A percentile compares a stretch with the other conserved stretches of the same genome.
Evolutionary conservation across 805 yeast species (phyloP).

Genomic region (Candida chilensis): DNA sequence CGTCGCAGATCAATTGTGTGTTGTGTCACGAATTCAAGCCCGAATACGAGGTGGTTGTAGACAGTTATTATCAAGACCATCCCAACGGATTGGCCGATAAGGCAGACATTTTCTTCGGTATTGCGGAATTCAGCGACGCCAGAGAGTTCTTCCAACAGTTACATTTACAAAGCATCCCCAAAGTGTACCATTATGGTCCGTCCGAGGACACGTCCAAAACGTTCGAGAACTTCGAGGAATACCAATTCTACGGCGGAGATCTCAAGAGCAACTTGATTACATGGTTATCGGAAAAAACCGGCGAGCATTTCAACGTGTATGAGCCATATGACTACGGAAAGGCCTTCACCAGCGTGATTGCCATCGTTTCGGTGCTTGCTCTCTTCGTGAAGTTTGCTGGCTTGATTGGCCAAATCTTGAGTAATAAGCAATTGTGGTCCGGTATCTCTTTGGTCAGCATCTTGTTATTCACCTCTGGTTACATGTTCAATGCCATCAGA

Average conservation of each 20-base stretch:
- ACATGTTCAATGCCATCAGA: conserved; percentile 89
- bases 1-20: conserved; percentile 66
- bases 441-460: conserved; percentile 51
- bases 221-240: conserved; percentile 21
- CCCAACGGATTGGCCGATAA: conserved; percentile 36
- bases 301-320: conserved; percentile 21
- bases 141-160: conserved; percentile 42
- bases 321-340: conserved; percentile 33
- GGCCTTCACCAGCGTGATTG: conserved; percentile 22
- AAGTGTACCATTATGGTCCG: conserved; percentile 54
- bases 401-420: conserved; percentile 27
- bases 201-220: conserved; percentile 22
- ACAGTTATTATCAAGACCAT: conserved; percentile 45
- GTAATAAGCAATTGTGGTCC: conserved; percentile 65
- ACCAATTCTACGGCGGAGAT: conserved; percentile 32
- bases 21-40: conserved; percentile 70
- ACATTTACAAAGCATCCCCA: conserved; percentile 69
- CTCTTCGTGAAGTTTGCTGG: conserved; percentile 14
- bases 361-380: conserved; percentile 17
- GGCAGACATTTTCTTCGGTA: conserved; percentile 52
- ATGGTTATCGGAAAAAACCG: conserved; percentile 26
- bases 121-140: conserved; percentile 61
- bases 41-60: conserved; percentile 47
- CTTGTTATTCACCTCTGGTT: conserved; percentile 74
- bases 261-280: conserved; percentile 6